Base-by-base conservation (phyloP, 768 basidiomycete genomes). In the Pleurotus djamor region DNA sequence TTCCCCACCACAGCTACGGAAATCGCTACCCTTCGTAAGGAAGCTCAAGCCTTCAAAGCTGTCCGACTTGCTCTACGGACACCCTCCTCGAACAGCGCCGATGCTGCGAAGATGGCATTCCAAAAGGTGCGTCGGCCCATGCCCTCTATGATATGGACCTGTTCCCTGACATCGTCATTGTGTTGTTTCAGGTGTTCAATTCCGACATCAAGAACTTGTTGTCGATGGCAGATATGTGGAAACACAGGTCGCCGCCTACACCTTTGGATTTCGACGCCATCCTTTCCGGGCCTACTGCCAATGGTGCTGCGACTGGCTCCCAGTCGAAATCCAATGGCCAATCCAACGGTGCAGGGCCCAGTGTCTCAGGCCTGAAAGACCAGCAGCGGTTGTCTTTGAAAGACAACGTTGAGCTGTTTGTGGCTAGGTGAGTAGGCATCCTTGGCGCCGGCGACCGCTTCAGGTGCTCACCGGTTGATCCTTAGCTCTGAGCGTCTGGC, bases 151-250 rank as follows among this genome's bases (percentile, higher is more conserved):
- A 21, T 48, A n/a, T 41, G 49, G 9, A 14, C 35, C 5, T 55
- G 10, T 52, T 45, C 17, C 28, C 28, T 48, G 33, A 44, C 28
- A 2, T 17, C 47, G n/a, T 37, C 3, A 8, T 7, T 16, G 14
- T 52, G 63, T 28, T 4, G 37, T 55, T 9, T 6, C 66, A 97
- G 95, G 92, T 97, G 14, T 99, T 96, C 78, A 81, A 87, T 58
- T 71, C 82, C 2, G 97, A 99, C 66, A 94, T 98, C 64, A 81
- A 83, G 52, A 94, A 96, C 58, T 80, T 99, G 0, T 78, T 99
- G 34, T 84, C 83, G 14, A 99, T 99, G 97, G 74, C 85, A 12
- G 97, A 98, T 66, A 98, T 99, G 95, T 99, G 97, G 97, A 87
- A 87, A 35, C 84, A 89, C 5, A 83, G 96, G 43, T 84, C 87